Base-by-base conservation (phyloP, 805 yeast species). In the Wickerhamomyces strasburgensis region DNA sequence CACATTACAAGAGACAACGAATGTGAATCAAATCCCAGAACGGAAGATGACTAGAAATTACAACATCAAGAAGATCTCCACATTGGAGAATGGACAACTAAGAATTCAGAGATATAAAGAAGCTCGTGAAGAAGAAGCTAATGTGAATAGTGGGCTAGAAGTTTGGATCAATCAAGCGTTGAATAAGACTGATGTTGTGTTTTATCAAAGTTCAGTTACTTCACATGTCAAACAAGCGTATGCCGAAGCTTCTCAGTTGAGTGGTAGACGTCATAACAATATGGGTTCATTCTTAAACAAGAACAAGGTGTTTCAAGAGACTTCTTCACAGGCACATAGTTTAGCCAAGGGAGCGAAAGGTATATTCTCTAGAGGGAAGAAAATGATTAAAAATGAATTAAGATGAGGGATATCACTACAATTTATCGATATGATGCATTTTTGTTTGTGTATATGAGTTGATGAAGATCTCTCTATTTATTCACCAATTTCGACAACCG, bases 161-260 rank as follows among this genome's bases (percentile, higher is more conserved):
- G 61, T 66, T 2, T 81, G 84, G 81, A 62, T 78, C 10, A 44
- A 52, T 19, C 57, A 55, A 35, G 56, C 68, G 0, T 34, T 63
- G 26, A 56, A 57, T 16, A 54, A 62, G 3, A 51, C 57, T 9
- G 65, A 62, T 16, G 39, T 49, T 16, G 49, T 42, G 11, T 34
- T 38, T 9, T 43, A 57, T 43, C 26, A 61, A 54, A 34, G 58
- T 38, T 40, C 40, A 47, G 40, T 57, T 44, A 36, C 53, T 55
- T 53, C 57, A 62, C 68, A 47, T 43, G 88, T 82, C 2, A 63
- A 72, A 21, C 75, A 72, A 37, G 87, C 86, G 2, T 80, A 79
- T 54, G 78, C 75, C 27, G 78, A 79, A 49, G 83, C 84, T 1
- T 37, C 43, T 2, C 35, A 40, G 14, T 42, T 40, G 27, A 34